Base-by-base conservation (phyloP, 2,329 filamentous ascomycete genomes). In the Fusarium sp. region DNA sequence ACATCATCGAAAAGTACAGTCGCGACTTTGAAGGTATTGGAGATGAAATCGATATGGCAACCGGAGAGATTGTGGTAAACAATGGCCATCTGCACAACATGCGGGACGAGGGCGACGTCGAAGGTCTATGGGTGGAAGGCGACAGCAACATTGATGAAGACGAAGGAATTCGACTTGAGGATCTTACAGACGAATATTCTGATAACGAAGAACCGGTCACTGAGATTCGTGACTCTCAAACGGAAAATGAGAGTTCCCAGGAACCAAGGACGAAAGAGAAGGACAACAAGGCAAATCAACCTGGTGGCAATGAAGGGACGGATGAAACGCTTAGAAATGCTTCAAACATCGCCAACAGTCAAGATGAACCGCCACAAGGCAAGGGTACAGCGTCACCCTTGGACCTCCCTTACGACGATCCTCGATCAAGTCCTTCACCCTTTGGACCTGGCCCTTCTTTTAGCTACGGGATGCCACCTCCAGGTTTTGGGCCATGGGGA, bases 1-100 rank as follows among this genome's bases (percentile, higher is more conserved):
- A 88, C 59, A 97, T 98, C 59, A 97, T 97, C 77, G 88, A 91
- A 66, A 98, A 97, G 79, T 98, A 97, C 78, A 90, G 87, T 56
- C 90, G 86, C 70, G 92, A 98, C 78, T 97, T 97, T 76, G 89
- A 90, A 3, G 92, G 90, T 7, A 86, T 95, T 53, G 94, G 91
- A 57, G 95, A 98, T 79, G 94, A 97, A 81, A 94, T 98, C 75
- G 93, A 98, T 79, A 84, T 97, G 60, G 84, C 85, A 52, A 95
- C 92, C 0, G 94, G 93, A 57, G 85, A 92, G 63, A 90, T 98
- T 49, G 86, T 97, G n/a, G 90, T 98, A 59, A 88, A 98, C 79
- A 96, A 97, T 83, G 95, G 96, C 0, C 96, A 98, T 81, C 79
- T 98, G 55, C 79, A 87, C 53, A 76, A 77, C 79, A 88, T 76